A percentile compares a stretch with the other conserved stretches of the same genome.
phyloP scores from a whole-genome alignment of 129 eudicot genomes.

The Scalesia atractyloides region DNA sequence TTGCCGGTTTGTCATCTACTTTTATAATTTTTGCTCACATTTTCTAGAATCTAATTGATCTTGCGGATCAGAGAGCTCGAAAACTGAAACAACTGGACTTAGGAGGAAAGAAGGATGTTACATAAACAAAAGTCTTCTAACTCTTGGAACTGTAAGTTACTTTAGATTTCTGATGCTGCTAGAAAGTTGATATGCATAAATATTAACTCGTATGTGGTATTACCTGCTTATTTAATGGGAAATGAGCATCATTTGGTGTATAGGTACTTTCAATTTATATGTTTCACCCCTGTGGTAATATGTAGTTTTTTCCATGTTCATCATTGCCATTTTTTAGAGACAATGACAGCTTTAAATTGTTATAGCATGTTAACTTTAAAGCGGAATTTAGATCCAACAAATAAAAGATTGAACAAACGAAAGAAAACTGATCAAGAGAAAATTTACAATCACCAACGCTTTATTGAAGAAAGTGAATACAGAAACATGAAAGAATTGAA shows the following conservation, averaged over 20 bases:
- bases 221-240: neutral
- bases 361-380: constrained; percentile 5
- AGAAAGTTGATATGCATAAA: constrained; percentile 6
- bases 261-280: neutral
- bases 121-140: constrained; percentile 95
- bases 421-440: too few relatives aligned
- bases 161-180: constrained; percentile 16
- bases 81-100: constrained; percentile 97
- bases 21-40: constrained; percentile 19
- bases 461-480: too few relatives aligned
- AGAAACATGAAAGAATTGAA: too few relatives aligned
- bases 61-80: constrained; percentile 99
- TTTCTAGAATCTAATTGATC: constrained; percentile 71
- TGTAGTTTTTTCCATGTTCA: neutral
- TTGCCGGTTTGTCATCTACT: constrained; percentile 13
- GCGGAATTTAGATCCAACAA: too few relatives aligned
- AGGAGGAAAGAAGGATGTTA: constrained; percentile 99
- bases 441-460: too few relatives aligned
- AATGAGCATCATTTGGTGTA: constrained; percentile 7
- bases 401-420: too few relatives aligned
- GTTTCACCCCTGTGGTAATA: neutral
- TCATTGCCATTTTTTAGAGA: neutral
- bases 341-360: neutral
- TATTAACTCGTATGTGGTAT: neutral
- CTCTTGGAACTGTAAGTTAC: constrained; percentile 95